phyloP scores from a whole-genome alignment of 108 stramenopile species.

The Skeletonema tropicum region DNA sequence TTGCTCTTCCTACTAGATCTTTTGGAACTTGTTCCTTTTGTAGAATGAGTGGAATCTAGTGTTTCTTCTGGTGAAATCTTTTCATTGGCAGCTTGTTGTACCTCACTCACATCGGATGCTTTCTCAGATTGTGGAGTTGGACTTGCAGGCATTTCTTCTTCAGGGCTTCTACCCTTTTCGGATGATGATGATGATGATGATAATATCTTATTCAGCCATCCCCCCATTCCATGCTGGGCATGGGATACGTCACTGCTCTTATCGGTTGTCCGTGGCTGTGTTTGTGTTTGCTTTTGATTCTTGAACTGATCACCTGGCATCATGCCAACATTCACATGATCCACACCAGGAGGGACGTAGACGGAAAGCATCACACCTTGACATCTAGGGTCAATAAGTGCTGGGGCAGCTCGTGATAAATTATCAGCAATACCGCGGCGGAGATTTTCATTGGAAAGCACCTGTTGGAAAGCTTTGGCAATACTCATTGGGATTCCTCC shows the following conservation, averaged over 20 bases:
- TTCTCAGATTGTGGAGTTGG: slow-evolving; percentile 9
- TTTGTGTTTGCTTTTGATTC: slow-evolving; percentile 20
- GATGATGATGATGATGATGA: slow-evolving; percentile 44
- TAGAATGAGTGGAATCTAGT: slow-evolving; percentile 11
- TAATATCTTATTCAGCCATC: slow-evolving; percentile 85
- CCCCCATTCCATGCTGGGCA: slow-evolving; percentile 57
- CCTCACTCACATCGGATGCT: not conserved
- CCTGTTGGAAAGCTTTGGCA: slow-evolving; percentile 80
- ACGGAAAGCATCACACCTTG: slow-evolving; percentile 91
- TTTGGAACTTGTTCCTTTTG: slow-evolving; percentile 15
- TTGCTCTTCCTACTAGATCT: slow-evolving; percentile 59
- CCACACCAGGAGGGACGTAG: slow-evolving; percentile 82
- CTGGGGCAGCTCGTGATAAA: slow-evolving; percentile 85
- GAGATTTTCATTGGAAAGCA: slow-evolving; percentile 75
- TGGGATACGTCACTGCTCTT: slow-evolving; percentile 41
- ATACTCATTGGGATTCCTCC: slow-evolving; percentile 64
- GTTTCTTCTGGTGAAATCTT: slow-evolving; percentile 8
- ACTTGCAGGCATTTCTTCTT: slow-evolving; percentile 8
- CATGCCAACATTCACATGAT: slow-evolving; percentile 67
- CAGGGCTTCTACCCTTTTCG: slow-evolving; percentile 20
- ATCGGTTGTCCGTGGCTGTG: slow-evolving; percentile 10
- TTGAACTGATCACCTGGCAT: slow-evolving; percentile 62
- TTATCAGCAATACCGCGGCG: slow-evolving; percentile 86
- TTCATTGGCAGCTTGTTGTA: slow-evolving; percentile 30
- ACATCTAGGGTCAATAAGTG: slow-evolving; percentile 86